Conservation (phyloP, 805 yeast genomes). For the Aciculoconidium aculeatum region DNA sequence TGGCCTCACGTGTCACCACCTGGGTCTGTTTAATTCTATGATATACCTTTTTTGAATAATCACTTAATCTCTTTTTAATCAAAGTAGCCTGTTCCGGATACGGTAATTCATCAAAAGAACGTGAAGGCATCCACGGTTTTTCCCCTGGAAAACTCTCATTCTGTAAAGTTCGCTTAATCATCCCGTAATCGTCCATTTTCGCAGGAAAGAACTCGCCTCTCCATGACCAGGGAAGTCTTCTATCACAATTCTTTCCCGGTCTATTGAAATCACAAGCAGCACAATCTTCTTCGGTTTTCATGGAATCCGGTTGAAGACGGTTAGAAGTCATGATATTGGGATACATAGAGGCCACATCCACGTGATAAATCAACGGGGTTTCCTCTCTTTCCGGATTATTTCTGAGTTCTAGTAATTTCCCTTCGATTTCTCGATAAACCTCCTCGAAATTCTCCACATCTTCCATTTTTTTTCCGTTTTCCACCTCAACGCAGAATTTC, state of each 20-base stretch:
- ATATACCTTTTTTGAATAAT: slow-evolving; percentile 80
- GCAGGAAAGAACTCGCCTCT: slow-evolving; percentile 95
- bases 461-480: slow-evolving; percentile 63
- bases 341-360: slow-evolving; percentile 99
- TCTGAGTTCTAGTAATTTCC: slow-evolving; percentile 52
- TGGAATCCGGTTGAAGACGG: slow-evolving; percentile 95
- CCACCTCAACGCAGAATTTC: slow-evolving; percentile 78
- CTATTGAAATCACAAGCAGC: slow-evolving; percentile 96
- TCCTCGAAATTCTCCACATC: slow-evolving; percentile 81
- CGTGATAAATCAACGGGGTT: slow-evolving; percentile 87
- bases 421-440: slow-evolving; percentile 52
- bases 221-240: slow-evolving; percentile 95
- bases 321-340: slow-evolving; percentile 98
- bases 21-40: slow-evolving; percentile 77
- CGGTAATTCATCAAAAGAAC: slow-evolving; percentile 70
- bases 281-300: slow-evolving; percentile 91
- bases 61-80: slow-evolving; percentile 72
- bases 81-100: slow-evolving; percentile 71
- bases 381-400: slow-evolving; percentile 62
- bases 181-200: slow-evolving; percentile 80
- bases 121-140: slow-evolving; percentile 48
- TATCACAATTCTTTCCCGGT: slow-evolving; percentile 90
- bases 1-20: slow-evolving; percentile 83
- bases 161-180: slow-evolving; percentile 80
- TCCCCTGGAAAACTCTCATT: slow-evolving; percentile 70